Percentiles rank a stretch among this genome's conserved stretches.
phyloP scores from a whole-genome alignment of 2,329 filamentous ascomycete genomes.

The Tolypocladium ovalisporum region DNA sequence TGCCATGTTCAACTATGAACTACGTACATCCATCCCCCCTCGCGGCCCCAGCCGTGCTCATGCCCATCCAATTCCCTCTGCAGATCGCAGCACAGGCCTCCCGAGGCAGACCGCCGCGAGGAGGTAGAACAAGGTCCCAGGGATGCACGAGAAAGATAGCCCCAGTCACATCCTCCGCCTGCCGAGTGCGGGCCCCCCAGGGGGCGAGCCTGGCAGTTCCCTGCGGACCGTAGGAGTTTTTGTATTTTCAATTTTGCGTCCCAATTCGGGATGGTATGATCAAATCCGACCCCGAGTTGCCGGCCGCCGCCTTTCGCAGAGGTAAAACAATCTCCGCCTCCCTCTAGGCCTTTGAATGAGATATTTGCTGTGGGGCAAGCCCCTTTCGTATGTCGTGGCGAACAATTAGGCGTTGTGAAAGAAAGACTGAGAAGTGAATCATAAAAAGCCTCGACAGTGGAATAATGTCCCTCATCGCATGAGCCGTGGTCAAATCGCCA shows the following conservation, averaged over 20 bases:
- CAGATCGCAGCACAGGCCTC: neutral
- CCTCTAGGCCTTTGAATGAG: neutral
- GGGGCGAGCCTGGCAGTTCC: neutral
- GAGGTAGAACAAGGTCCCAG: neutral
- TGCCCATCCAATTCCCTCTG: neutral
- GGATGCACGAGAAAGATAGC: neutral
- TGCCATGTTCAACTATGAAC: slow-evolving; percentile 20
- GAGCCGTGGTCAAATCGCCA: slow-evolving; percentile 1
- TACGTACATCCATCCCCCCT: slow-evolving; percentile 7
- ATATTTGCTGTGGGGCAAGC: neutral
- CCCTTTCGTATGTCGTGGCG: slow-evolving; percentile 16
- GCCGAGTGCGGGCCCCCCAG: neutral
- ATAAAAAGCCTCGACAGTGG: slow-evolving; percentile 16
- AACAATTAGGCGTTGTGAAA: slow-evolving; percentile 17
- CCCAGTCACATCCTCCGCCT: neutral
- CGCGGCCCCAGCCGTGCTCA: neutral
- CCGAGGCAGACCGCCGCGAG: neutral
- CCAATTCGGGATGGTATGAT: neutral
- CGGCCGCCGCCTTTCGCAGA: neutral
- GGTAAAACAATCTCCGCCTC: neutral
- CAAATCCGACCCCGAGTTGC: neutral
- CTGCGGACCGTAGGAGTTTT: neutral
- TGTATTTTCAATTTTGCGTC: neutral
- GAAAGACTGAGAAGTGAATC: slow-evolving; percentile 30
- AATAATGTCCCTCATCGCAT: slow-evolving; percentile 5